Percentiles rank a stretch among this genome's conserved stretches.
Conservation (phyloP, 2,329 filamentous ascomycete species). For the Diaporthe capsici region DNA sequence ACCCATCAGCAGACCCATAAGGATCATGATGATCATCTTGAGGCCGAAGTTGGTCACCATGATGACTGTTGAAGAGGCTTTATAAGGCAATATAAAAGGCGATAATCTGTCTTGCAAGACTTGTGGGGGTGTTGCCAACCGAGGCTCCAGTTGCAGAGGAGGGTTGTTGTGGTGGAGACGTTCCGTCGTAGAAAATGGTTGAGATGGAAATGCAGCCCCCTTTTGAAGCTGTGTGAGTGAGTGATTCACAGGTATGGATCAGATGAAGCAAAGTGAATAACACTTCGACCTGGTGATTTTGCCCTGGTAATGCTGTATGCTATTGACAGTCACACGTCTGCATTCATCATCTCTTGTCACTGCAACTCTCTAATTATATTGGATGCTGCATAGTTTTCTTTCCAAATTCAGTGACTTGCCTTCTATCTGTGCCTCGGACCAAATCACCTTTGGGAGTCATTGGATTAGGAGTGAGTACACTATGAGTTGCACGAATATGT, state of each 20-base stretch:
- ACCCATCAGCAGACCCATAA: background rate
- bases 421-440: too few relatives aligned
- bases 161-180: background rate
- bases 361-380: too few relatives aligned
- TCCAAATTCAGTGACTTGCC: too few relatives aligned
- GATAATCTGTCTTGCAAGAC: background rate
- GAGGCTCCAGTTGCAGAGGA: background rate
- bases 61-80: background rate
- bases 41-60: background rate
- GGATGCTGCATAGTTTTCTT: too few relatives aligned
- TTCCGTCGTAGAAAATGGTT: background rate
- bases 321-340: background rate
- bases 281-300: background rate
- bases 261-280: background rate
- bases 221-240: background rate
- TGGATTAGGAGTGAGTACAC: too few relatives aligned
- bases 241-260: background rate
- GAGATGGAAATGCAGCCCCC: background rate
- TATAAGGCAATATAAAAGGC: too few relatives aligned
- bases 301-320: background rate
- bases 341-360: background rate
- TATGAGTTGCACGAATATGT: too few relatives aligned
- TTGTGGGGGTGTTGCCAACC: background rate
- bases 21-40: background rate
- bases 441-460: too few relatives aligned